Evolutionary conservation across 1,139 yeast genomes (phyloP), one percentile per base, ranked within the genome.

Genomic region (Yamadazyma epiphylla): DNA sequence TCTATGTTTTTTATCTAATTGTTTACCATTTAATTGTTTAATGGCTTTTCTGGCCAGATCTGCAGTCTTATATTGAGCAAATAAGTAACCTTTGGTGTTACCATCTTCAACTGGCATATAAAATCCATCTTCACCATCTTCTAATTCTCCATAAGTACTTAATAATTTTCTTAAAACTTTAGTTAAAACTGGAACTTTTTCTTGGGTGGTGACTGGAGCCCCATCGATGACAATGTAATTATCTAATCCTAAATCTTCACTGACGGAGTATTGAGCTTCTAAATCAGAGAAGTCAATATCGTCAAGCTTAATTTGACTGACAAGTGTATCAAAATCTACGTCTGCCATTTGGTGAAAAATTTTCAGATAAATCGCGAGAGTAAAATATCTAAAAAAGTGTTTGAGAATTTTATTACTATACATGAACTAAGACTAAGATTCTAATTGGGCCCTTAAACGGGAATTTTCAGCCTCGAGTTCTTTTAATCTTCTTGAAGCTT

Each of bases 1-100:
- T 48, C 95, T 79, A 64, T 94, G 99, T 61, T 86, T 88, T 46
- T 85, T 85, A 64, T 94, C 98, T 51, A 94, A 75, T 58, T 88
- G 88, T 67, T 87, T 89, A 49, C 88, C 87, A 60, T 91, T 81
- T 54, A 86, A 74, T 42, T 77, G 74, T 53, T 79, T 80, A 48
- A 89, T 80, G 27, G 96, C 95, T 38, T 78, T 77, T 36, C 74
- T 78, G 28, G 95, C 97, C 54, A 71, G 74, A 33, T 73, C 75
- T 4, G 75, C 66, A 27, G 75, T 69, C 45, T 74, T 81, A 62
- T 77, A 89, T 62, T 88, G 95, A 32, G 91, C 83, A 49, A 94
- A 91, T 34, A 85, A 72, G 55, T 75, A 91, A 4, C 98, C 98
- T 55, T 82, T 83, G 39, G 95, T 80, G 59, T 76, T 80, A 26